These are phyloP conservation scores for Pyrenopolyporus hunteri DNA, from an alignment of 495 filamentous ascomycete genomes.

Conservation along the genomic window DNA sequence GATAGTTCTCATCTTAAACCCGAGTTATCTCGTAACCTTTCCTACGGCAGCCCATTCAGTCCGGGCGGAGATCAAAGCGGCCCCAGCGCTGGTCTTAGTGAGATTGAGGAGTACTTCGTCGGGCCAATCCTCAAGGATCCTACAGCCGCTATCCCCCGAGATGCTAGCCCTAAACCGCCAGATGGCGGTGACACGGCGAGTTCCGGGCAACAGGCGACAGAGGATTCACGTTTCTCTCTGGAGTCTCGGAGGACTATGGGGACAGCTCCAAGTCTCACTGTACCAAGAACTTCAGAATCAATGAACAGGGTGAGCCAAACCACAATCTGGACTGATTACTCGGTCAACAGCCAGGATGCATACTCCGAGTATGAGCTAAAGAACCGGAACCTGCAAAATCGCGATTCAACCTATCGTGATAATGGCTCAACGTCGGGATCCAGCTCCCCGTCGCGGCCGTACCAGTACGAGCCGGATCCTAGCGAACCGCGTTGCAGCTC, in stretches of 20 bases:
- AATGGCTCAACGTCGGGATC: constrained; percentile 38
- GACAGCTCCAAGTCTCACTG: constrained; percentile 43
- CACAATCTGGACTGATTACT: constrained; percentile 63
- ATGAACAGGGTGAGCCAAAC: constrained; percentile 57
- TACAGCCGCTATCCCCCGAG: constrained; percentile 20
- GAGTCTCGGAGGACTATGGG: constrained; percentile 40
- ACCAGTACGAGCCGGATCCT: constrained; percentile 32
- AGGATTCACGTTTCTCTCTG: constrained; percentile 34
- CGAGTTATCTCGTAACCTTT: constrained; percentile 7
- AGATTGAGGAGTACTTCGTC: constrained; percentile 39
- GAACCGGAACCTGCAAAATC: constrained; percentile 37
- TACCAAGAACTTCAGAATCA: constrained; percentile 52
- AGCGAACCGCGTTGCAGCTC: constrained; percentile 28
- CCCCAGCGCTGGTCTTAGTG: constrained; percentile 37
- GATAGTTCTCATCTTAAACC: constrained; percentile 12
- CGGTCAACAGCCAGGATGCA: constrained; percentile 55
- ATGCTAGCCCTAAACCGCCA: constrained; percentile 8
- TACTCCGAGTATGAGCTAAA: constrained; percentile 37
- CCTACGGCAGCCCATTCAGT: constrained; percentile 12
- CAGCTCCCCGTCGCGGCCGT: constrained; percentile 38
- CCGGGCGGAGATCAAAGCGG: constrained; percentile 26
- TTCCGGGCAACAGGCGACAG: constrained; percentile 13
- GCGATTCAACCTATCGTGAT: constrained; percentile 37
- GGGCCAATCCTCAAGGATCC: constrained; percentile 35
- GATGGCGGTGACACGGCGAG: constrained; percentile 17